Base-by-base conservation (phyloP, 2,329 filamentous ascomycete species). In the Pleomassaria siparia region DNA sequence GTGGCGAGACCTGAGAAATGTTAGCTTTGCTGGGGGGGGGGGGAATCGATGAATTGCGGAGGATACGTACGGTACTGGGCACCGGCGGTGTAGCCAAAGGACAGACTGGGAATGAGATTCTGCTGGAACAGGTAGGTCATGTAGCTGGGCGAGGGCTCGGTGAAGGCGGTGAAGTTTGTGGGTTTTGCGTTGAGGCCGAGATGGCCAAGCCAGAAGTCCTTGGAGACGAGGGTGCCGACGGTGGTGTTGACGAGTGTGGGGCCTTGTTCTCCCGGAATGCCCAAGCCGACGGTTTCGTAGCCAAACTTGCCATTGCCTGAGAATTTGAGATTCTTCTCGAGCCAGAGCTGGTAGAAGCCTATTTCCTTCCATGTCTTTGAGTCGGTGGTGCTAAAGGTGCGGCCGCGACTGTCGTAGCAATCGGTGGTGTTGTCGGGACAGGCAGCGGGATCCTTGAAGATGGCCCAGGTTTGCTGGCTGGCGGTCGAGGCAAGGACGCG, bases 11-110 rank as follows among this genome's bases (percentile, higher is more conserved):
- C 69, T 72, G 26, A 5, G 16, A 5, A 9, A 24, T 28, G 43
- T 49, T 43, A 52, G 44, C 55, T 18, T 18, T 52, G 44, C 51
- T 36, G n/a, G 33, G 4, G 20, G 9, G 10, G 20, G 12, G 10
- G 21, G 18, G 26, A 4, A 20, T 13, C 36, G 10, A 12, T 35
- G 15, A n/a, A n/a, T n/a, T n/a, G n/a, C n/a, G 15, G 28, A 12
- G 22, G n/a, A 13, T 20, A 69, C 80, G 66, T 72, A 85, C 84
- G 78, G 61, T 90, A 90, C 51, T 80, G 79, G n/a, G 86, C 86
- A 13, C 88, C 88, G 32, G 87, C 87, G 3, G 87, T 90, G 65
- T 85, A 91, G 43, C 85, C 86, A 63, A 87, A 90, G 33, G 85
- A 88, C 52, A 88, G 77, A 64, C 87, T 89, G 1, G 86, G 84